phyloP scores from a whole-genome alignment of 1,139 yeast genomes.

The Insectozyma bohioensis region DNA sequence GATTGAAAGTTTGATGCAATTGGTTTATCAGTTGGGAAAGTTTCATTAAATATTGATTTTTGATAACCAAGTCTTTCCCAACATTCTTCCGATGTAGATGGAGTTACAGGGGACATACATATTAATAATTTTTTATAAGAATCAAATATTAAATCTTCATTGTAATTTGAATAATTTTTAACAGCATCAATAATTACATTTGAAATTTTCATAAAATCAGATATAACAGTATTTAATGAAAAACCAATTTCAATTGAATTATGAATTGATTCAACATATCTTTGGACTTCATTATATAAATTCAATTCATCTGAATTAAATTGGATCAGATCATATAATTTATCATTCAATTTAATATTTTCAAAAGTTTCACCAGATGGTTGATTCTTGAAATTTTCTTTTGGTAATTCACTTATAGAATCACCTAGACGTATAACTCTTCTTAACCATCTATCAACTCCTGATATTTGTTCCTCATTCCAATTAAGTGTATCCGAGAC shows the following conservation, averaged over 20 bases:
- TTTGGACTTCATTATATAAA: slow-evolving; percentile 59
- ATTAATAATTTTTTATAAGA: slow-evolving; percentile 54
- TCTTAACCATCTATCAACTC: slow-evolving; percentile 82
- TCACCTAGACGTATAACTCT: slow-evolving; percentile 53
- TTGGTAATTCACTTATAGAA: slow-evolving; percentile 9
- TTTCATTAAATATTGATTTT: slow-evolving; percentile 53
- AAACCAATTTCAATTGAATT: slow-evolving; percentile 58
- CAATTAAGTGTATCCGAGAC: slow-evolving; percentile 77
- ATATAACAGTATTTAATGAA: slow-evolving; percentile 79
- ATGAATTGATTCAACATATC: slow-evolving; percentile 50
- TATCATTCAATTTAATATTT: slow-evolving; percentile 25
- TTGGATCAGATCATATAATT: slow-evolving; percentile 13
- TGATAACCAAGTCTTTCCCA: slow-evolving; percentile 56
- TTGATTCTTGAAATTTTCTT: neutral
- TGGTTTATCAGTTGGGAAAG: slow-evolving; percentile 51
- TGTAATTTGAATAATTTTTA: slow-evolving; percentile 25
- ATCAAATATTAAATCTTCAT: slow-evolving; percentile 32
- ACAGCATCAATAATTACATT: slow-evolving; percentile 47
- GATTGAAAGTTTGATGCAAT: slow-evolving; percentile 34
- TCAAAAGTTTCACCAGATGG: slow-evolving; percentile 6
- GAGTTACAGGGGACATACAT: slow-evolving; percentile 72
- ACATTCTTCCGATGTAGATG: slow-evolving; percentile 79
- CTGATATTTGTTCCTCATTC: slow-evolving; percentile 87
- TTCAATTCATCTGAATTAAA: slow-evolving; percentile 48
- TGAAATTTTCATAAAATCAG: slow-evolving; percentile 87